Conservation (phyloP, 768 basidiomycete species). For the Pholiota molesta region DNA sequence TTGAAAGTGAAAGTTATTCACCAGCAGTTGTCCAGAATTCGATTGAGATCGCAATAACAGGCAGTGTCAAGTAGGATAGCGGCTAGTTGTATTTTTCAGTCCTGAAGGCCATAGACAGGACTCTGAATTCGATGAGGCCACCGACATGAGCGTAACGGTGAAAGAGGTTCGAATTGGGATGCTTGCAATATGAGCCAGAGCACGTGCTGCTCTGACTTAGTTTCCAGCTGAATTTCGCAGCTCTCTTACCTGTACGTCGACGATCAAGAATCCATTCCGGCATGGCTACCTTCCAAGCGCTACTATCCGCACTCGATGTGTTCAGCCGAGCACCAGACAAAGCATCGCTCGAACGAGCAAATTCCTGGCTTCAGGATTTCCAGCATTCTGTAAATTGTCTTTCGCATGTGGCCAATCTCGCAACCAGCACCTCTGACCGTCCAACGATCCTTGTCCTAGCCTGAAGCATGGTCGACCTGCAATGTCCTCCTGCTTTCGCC, state of each 20-base stretch:
- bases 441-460: conserved; percentile 72
- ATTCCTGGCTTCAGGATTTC: conserved; percentile 96
- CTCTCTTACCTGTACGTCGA: conserved; percentile 15
- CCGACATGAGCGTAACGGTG: too few species aligned
- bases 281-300: conserved; percentile 73
- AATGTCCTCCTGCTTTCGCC: conserved; percentile 86
- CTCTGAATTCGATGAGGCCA: too few species aligned
- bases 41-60: too few species aligned
- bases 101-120: too few species aligned
- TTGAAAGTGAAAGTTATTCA: too few species aligned
- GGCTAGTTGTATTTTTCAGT: too few species aligned
- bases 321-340: conserved; percentile 86
- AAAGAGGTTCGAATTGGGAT: conserved; percentile 2
- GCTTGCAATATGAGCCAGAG: conserved; percentile 36
- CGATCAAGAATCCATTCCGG: conserved; percentile 23
- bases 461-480: conserved; percentile 95
- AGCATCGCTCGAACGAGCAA: conserved; percentile 80
- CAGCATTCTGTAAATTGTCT: conserved; percentile 96
- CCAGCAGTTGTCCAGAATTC: too few species aligned
- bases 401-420: conserved; percentile 70
- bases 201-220: conserved; percentile 24
- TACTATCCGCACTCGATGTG: conserved; percentile 78
- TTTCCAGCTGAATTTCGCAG: conserved; percentile 15
- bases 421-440: conserved; percentile 68
- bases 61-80: too few species aligned